Evolutionary conservation across 495 filamentous ascomycete genomes (phyloP).

Genomic region (Hyaloscypha variabilis): DNA sequence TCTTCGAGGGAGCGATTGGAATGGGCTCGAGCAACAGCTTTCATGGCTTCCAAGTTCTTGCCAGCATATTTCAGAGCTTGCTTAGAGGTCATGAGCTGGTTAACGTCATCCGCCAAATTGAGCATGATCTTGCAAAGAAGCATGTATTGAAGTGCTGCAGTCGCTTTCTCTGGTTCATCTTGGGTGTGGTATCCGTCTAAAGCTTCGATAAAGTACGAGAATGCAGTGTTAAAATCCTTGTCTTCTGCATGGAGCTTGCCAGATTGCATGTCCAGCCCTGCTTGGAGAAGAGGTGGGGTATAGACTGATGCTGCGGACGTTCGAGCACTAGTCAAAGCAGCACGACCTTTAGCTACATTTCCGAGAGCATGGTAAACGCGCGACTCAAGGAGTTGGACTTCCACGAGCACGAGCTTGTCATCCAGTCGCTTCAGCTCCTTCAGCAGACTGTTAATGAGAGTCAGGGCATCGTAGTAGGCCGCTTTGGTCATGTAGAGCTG

Average conservation of each 20-base stretch:
- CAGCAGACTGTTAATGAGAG: slow-evolving; percentile 92
- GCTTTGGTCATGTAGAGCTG: slow-evolving; percentile 93
- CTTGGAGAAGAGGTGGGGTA: slow-evolving; percentile 92
- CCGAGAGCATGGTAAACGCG: slow-evolving; percentile 96
- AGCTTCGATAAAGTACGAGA: slow-evolving; percentile 98
- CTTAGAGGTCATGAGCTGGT: slow-evolving; percentile 87
- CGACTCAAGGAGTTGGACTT: slow-evolving; percentile 96
- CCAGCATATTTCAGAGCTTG: slow-evolving; percentile 95
- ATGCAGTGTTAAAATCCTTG: slow-evolving; percentile 97
- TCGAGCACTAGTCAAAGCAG: slow-evolving; percentile 89
- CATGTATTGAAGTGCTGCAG: slow-evolving; percentile 97
- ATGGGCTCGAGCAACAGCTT: slow-evolving; percentile 94
- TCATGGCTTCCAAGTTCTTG: slow-evolving; percentile 95
- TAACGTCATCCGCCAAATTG: slow-evolving; percentile 94
- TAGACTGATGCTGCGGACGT: slow-evolving; percentile 97
- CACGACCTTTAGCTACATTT: slow-evolving; percentile 94
- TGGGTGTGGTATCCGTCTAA: slow-evolving; percentile 95
- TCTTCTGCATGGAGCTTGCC: slow-evolving; percentile 98
- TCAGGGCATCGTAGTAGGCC: slow-evolving; percentile 94
- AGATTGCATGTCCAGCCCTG: slow-evolving; percentile 97
- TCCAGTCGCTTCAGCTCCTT: slow-evolving; percentile 96
- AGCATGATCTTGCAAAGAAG: slow-evolving; percentile 99
- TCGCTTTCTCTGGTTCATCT: slow-evolving; percentile 82
- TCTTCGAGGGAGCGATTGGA: slow-evolving; percentile 92
- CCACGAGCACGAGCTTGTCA: slow-evolving; percentile 98